A percentile compares a stretch with the other conserved stretches of the same genome.
These are phyloP conservation scores for Silene conica DNA, from an alignment of 148 eudicot species.

Conservation along the genomic window DNA sequence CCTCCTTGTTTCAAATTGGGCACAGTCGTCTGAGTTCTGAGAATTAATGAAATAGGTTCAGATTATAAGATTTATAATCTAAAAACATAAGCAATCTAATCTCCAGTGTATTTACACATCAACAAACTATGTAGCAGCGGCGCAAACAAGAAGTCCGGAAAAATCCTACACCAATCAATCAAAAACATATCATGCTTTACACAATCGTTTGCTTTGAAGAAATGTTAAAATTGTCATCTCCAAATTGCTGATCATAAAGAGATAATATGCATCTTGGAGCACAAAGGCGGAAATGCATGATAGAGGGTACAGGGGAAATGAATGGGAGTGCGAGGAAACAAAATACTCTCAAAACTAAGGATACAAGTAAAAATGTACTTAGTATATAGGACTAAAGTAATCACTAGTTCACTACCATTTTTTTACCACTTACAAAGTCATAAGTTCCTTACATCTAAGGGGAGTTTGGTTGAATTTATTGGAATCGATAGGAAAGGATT, in stretches of 20 bases:
- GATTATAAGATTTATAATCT: not conserved
- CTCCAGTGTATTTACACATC: not conserved
- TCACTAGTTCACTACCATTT: not conserved
- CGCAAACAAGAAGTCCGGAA: not conserved
- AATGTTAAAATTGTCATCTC: not conserved
- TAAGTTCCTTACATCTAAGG: not conserved
- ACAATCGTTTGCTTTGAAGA: not conserved
- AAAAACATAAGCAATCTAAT: not conserved
- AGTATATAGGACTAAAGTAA: not conserved
- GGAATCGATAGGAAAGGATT: too few species aligned
- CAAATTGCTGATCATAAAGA: too few species aligned
- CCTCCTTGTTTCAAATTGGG: slow-evolving; percentile 38
- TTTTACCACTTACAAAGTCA: not conserved
- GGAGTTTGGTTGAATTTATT: too few species aligned
- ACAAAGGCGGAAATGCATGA: too few species aligned
- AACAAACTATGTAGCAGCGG: not conserved
- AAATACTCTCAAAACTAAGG: not conserved
- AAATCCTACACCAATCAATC: not conserved
- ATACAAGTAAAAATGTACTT: not conserved
- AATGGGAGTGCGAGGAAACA: not conserved
- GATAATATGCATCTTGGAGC: not conserved
- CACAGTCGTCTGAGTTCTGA: slow-evolving; percentile 48
- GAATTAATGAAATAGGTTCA: slow-evolving; percentile 14
- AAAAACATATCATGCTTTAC: not conserved
- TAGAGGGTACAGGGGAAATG: not conserved